A percentile compares a stretch with the other conserved stretches of the same genome.
Conservation (phyloP, 768 basidiomycete genomes). For the Rickenella mellea region DNA sequence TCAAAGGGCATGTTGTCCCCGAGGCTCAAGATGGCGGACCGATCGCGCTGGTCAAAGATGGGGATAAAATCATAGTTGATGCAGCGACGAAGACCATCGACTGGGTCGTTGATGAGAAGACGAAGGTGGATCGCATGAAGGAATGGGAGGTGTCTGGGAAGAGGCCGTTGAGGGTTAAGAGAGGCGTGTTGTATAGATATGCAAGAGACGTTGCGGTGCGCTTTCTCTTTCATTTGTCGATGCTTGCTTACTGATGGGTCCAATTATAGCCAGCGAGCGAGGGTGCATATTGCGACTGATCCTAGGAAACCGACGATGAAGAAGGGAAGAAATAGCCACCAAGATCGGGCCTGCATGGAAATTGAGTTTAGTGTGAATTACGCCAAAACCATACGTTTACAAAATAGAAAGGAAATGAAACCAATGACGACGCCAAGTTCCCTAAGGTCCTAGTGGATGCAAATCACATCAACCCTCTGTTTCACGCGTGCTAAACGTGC, state of each 20-base stretch:
- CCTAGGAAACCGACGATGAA: neutral
- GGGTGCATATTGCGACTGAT: constrained; percentile 76
- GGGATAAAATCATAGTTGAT: constrained; percentile 80
- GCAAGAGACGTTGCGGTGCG: constrained; percentile 81
- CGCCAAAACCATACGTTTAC: too few species aligned
- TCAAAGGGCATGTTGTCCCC: constrained; percentile 90
- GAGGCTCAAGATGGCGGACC: constrained; percentile 93
- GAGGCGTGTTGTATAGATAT: constrained; percentile 73
- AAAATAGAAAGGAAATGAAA: too few species aligned
- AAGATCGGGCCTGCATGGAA: too few species aligned
- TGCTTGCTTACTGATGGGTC: constrained; percentile 4
- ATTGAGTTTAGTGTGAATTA: neutral
- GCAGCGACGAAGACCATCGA: constrained; percentile 52
- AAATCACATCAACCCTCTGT: too few species aligned
- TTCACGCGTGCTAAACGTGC: too few species aligned
- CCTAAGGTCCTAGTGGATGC: too few species aligned
- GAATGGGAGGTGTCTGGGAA: constrained; percentile 68
- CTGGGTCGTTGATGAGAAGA: constrained; percentile 64
- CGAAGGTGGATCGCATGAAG: constrained; percentile 47
- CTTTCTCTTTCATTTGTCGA: constrained; percentile 10
- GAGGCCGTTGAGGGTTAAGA: constrained; percentile 51
- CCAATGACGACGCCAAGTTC: too few species aligned
- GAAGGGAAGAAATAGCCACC: neutral
- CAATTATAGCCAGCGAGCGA: constrained; percentile 64
- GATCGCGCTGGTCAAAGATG: constrained; percentile 83